Evolutionary conservation across 257 asterid species (phyloP), one percentile per base, ranked within the genome.

Genomic region (Solanum neorickii): DNA sequence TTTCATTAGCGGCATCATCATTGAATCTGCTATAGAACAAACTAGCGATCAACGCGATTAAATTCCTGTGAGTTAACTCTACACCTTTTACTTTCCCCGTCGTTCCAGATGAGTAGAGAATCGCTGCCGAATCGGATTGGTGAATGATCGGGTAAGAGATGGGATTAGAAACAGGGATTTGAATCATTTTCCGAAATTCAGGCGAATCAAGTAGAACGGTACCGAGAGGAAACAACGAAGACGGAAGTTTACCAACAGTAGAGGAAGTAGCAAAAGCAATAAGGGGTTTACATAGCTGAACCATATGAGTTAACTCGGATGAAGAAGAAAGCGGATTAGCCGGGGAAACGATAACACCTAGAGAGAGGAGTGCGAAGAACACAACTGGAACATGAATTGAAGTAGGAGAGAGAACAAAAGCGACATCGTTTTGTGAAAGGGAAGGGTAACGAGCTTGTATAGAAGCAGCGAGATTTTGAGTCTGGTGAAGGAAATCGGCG

Each of bases 31-130:
- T 89, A 66, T 93, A 62, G 23, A 88, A 92, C 83, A 93, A 6
- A 14, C 92, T 91, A 1, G 93, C 91, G 31, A 87, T 89, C 65
- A 90, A 29, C 2, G 96, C 94, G 2, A 95, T 95, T 33, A 95
- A 78, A 85, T 94, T 95, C 74, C 98, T 93, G 92, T 96, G 99
- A 82, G 92, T 94, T 44, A 96, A 44, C 87, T 93, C 93, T 12
- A 96, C 99, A 7, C 98, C 99, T 46, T 95, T 95, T 16, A 91
- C 94, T 59, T 87, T 90, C 4, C 99, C 99, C 56, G 98, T 96
- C 37, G 99, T 96, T 37, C 99, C 99, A 37, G 99, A 96, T 2
- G 99, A 96, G 94, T 92, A 96, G 1, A 96, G 94, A 69, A 96
- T 90, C 16, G 95, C 96, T 7, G 99, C 98, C 8, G 94, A 31